These are phyloP conservation scores for Nakaseomyces nivariensis DNA, from an alignment of 1,139 yeast species.

Conservation along the genomic window DNA sequence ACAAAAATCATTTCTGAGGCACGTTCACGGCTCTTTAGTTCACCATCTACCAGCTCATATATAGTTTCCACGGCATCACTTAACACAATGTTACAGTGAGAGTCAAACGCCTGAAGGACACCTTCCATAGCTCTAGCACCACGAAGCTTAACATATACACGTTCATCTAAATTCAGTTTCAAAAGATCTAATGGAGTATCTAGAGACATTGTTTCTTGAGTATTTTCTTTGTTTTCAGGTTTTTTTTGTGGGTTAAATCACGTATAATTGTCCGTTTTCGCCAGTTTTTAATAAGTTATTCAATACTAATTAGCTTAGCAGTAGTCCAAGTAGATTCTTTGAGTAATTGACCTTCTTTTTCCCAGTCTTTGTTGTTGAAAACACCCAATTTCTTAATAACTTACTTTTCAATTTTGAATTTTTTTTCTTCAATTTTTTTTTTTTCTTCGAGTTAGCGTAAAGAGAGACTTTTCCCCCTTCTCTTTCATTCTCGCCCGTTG, in stretches of 20 bases:
- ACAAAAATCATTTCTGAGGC: conserved; percentile 85
- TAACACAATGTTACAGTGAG: conserved; percentile 91
- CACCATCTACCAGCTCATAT: conserved; percentile 42
- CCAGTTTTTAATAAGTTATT: neutral
- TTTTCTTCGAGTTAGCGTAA: too few species aligned
- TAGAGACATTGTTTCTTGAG: conserved; percentile 15
- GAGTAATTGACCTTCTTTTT: too few species aligned
- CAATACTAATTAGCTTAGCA: too few species aligned
- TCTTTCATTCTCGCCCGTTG: too few species aligned
- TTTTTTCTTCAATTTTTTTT: too few species aligned
- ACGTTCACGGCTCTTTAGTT: conserved; percentile 41
- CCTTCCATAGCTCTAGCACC: conserved; percentile 96
- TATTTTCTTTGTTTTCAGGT: neutral
- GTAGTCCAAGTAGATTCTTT: too few species aligned
- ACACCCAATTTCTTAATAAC: too few species aligned
- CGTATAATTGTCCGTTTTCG: neutral
- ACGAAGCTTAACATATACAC: conserved; percentile 78
- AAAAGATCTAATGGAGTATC: conserved; percentile 78
- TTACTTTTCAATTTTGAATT: too few species aligned
- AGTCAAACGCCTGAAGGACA: conserved; percentile 86
- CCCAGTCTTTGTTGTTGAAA: too few species aligned
- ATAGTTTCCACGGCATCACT: conserved; percentile 89
- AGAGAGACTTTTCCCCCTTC: too few species aligned
- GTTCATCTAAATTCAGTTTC: conserved; percentile 78
- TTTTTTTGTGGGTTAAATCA: neutral